These are phyloP conservation scores for Aristolochia californica DNA, from an alignment of 164 flowering plant species.

Conservation along the genomic window DNA sequence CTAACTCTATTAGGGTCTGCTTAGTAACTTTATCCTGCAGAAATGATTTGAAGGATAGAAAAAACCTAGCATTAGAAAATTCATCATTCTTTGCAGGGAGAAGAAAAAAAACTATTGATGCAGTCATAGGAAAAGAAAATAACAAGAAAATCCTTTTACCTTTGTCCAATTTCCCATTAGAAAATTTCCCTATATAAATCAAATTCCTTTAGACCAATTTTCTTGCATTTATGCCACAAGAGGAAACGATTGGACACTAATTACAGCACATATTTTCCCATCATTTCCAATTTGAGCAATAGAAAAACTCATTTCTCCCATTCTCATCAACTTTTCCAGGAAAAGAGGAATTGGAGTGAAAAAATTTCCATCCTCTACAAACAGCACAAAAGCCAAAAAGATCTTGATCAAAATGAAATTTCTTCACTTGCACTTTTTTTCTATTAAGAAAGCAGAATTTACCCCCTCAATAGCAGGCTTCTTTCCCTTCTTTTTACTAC, in stretches of 20 bases:
- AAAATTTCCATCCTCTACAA: not conserved
- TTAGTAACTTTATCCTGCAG: conserved; percentile 75
- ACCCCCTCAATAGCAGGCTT: conserved; percentile 73
- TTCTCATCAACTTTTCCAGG: too few relatives aligned
- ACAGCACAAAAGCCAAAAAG: not conserved
- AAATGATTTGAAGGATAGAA: not conserved
- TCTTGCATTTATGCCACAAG: too few relatives aligned
- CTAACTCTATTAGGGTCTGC: conserved; percentile 57
- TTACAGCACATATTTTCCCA: too few relatives aligned
- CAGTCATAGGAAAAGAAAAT: not conserved
- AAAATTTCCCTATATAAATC: too few relatives aligned
- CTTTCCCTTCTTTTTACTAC: conserved; percentile 61
- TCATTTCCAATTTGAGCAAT: too few relatives aligned
- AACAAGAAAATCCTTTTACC: not conserved
- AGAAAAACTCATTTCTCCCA: too few relatives aligned
- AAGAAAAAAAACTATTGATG: not conserved
- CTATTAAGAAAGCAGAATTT: conserved; percentile 12
- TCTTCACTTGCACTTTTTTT: too few relatives aligned
- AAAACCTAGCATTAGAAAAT: not conserved
- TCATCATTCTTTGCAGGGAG: too few relatives aligned
- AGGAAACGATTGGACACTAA: too few relatives aligned
- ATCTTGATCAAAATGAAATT: not conserved
- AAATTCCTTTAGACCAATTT: too few relatives aligned
- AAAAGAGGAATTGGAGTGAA: too few relatives aligned
- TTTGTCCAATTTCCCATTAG: too few relatives aligned